A percentile compares a stretch with the other conserved stretches of the same genome.
These are phyloP conservation scores for Penicillium sp. DNA, from an alignment of 2,329 filamentous ascomycete species.

Conservation along the genomic window DNA sequence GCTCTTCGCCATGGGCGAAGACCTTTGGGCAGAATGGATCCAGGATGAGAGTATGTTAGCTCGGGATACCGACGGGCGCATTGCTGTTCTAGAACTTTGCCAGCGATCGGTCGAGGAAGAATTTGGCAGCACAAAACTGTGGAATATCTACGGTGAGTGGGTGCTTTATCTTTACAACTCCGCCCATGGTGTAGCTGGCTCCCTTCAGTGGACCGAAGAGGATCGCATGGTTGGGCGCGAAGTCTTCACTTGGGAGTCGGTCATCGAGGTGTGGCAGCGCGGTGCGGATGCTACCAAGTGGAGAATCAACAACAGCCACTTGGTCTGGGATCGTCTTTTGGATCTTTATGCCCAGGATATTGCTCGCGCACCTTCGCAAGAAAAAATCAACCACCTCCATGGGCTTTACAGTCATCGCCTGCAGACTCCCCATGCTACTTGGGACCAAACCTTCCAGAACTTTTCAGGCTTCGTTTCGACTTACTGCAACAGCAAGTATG, in stretches of 20 bases:
- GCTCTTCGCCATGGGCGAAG: conserved; percentile 62
- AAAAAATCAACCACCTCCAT: conserved; percentile 51
- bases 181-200: conserved; percentile 44
- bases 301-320: conserved; percentile 60
- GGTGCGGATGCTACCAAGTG: conserved; percentile 58
- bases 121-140: conserved; percentile 59
- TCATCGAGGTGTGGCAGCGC: conserved; percentile 57
- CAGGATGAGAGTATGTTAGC: conserved; percentile 62
- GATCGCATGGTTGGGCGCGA: conserved; percentile 59
- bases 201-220: conserved; percentile 52
- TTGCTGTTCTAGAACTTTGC: conserved; percentile 59
- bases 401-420: conserved; percentile 56
- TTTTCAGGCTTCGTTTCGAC: conserved; percentile 61
- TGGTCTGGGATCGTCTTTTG: conserved; percentile 62
- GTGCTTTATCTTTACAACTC: conserved; percentile 57
- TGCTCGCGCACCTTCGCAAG: conserved; percentile 46
- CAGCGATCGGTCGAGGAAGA: conserved; percentile 61
- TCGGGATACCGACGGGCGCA: conserved; percentile 55
- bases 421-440: conserved; percentile 58
- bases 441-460: conserved; percentile 58
- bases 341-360: conserved; percentile 56
- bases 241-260: conserved; percentile 57
- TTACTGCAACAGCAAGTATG: conserved; percentile 55
- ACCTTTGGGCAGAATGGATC: conserved; percentile 63
- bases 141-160: conserved; percentile 63